A percentile compares a stretch with the other conserved stretches of the same genome.
Conservation (phyloP, 176 grass and related monocot species). For the Zizania latifolia region DNA sequence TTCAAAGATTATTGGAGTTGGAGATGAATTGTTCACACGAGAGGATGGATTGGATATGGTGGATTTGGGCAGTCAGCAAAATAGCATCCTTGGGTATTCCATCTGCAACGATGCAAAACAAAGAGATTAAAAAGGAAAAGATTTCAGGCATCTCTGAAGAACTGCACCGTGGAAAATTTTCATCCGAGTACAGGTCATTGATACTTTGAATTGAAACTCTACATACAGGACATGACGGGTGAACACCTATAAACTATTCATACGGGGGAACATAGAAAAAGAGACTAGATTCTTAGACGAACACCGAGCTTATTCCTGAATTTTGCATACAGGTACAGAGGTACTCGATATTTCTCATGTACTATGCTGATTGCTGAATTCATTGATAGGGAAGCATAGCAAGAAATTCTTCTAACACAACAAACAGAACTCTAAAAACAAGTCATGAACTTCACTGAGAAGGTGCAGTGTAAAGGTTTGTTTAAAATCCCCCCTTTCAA, state of each 20-base stretch:
- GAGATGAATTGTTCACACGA: not conserved
- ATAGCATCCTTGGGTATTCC: not conserved
- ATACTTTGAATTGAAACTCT: not conserved
- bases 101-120: constrained; percentile 14
- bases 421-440: not conserved
- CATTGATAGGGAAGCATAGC: not conserved
- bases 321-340: not conserved
- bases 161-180: not conserved
- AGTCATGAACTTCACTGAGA: not conserved
- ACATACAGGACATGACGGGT: not conserved
- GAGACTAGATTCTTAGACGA: not conserved
- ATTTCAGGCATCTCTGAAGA: not conserved
- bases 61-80: not conserved
- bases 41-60: not conserved
- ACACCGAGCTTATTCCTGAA: not conserved
- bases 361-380: not conserved
- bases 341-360: not conserved
- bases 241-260: not conserved
- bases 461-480: not conserved
- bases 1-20: not conserved
- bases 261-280: not conserved
- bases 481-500: not conserved
- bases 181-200: not conserved
- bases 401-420: not conserved
- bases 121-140: no score